Evolutionary conservation across 768 basidiomycete species (phyloP), one percentile per base, ranked within the genome.

Genomic region (Lenzites betulinus): DNA sequence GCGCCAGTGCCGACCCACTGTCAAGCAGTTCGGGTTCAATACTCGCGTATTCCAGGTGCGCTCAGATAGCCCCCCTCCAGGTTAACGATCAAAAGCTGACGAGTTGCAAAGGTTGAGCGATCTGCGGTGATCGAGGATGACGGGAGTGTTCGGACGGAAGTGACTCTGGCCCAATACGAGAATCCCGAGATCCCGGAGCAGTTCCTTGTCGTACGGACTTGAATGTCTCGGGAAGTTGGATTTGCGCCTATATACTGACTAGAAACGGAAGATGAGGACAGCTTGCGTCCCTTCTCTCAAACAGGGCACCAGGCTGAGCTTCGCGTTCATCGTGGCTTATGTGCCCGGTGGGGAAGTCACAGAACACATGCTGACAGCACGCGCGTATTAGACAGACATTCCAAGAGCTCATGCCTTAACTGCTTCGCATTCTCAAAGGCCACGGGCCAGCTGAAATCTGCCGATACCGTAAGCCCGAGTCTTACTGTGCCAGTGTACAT

Each of bases 41-140:
- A 83, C 85, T 0, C 77, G 76, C 38, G 89, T 89, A 1, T 90
- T 87, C 85, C 82, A 88, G 79, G 90, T 89, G 59, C 69, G 77
- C 23, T 13, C 33, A 12, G 33, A 39, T 28, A 6, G 15, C 18
- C 6, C 13, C 20, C 42, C 11, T 18, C 13, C n/a, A 43, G 42
- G 28, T 7, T 2, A 26, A 12, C 36, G 11, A 22, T 26, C 26
- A 2, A 16, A 22, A 16, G 1, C 44, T 8, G 7, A 26, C 18
- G n/a, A 8, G 26, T 11, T 42, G 16, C 15, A 0, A 60, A 89
- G 87, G 78, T 89, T 36, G 73, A 76, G 54, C 75, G 81, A 39
- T 66, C 64, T 16, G 74, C 83, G 12, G 51, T 66, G 2, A 60
- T 70, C 9, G 72, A 74, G 16, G 76, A 76, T 26, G 69, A 76